Evolutionary conservation across 495 filamentous ascomycete species (phyloP).

Genomic region (Aspergillus cristatus): DNA sequence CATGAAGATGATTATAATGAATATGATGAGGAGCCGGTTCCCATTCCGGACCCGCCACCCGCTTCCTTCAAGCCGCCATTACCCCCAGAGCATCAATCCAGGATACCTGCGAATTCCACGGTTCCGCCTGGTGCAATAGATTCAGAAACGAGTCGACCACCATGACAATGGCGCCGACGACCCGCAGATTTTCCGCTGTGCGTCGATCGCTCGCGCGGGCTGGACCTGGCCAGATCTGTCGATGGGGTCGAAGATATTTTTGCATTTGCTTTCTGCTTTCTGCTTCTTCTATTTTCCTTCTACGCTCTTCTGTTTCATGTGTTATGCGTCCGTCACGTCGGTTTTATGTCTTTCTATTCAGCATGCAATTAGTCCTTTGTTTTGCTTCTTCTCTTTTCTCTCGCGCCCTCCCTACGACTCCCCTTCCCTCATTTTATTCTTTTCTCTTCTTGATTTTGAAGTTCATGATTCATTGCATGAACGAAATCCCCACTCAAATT

Average conservation of each 20-base stretch:
- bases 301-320: constrained; percentile 3
- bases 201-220: too few species aligned
- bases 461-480: too few species aligned
- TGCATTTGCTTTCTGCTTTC: constrained; percentile 1
- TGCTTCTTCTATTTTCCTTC: constrained; percentile 5
- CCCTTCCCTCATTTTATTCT: too few species aligned
- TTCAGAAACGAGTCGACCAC: constrained; percentile 26
- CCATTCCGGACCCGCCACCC: constrained; percentile 25
- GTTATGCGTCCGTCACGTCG: too few species aligned
- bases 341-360: too few species aligned
- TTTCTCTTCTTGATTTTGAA: too few species aligned
- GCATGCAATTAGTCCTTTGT: too few species aligned
- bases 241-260: constrained; percentile 8
- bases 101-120: constrained; percentile 10
- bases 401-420: too few species aligned
- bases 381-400: too few species aligned
- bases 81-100: constrained; percentile 20
- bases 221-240: too few species aligned
- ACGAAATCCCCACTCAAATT: too few species aligned
- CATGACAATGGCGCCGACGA: constrained; percentile 16
- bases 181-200: too few species aligned
- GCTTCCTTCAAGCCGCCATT: constrained; percentile 25
- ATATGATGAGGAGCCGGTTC: constrained; percentile 43
- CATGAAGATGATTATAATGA: constrained; percentile 48
- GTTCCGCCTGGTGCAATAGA: constrained; percentile 17